Evolutionary conservation across 257 asterid species (phyloP), one percentile per base, ranked within the genome.

Genomic region (Echites panduratus): DNA sequence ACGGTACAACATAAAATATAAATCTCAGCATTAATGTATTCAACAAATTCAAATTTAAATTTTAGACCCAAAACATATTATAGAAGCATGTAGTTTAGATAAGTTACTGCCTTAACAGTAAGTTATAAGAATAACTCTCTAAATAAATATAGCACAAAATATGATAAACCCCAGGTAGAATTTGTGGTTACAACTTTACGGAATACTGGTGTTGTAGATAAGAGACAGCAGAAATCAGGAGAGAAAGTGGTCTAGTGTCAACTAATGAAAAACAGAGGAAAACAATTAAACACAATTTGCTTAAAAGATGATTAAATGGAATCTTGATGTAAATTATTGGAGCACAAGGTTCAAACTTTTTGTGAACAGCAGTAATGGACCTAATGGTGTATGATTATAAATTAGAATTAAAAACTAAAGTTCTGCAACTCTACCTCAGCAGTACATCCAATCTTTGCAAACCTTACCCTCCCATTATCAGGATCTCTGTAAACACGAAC

Each of bases 391-490:
- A 35, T 3, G 3, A 38, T 20, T 38, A 38, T 38, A 17, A 38
- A 41, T 64, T 64, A 19, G 19, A 40, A 7, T 61, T 43, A 41
- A 19, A 9, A 45, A 1, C 22, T 41, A 17, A 16, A 69, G 56
- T 68, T 71, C 82, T 1, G 70, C 53, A 58, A 32, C 50, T 65
- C 58, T 77, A 93, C 99, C 98, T 95, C 99, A 72, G 99, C 99
- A 73, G 99, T 95, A 73, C 90, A 86, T 52, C 99, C 99, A 29
- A 88, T 87, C 57, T 82, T 87, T 66, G 98, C 85, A 79, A 89
- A 83, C 82, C 75, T 83, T 57, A 80, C 50, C 80, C 88, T 84
- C 71, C 84, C 86, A 83, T 74, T 73, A 79, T 52, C 43, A 57
- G 82, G 50, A 81, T 95, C 96, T 82, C 86, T 83, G 70, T 82